Percentiles rank a stretch among this genome's conserved stretches.
These are phyloP conservation scores for Colletotrichum sansevieriae DNA, from an alignment of 2,329 filamentous ascomycete species.

Conservation along the genomic window DNA sequence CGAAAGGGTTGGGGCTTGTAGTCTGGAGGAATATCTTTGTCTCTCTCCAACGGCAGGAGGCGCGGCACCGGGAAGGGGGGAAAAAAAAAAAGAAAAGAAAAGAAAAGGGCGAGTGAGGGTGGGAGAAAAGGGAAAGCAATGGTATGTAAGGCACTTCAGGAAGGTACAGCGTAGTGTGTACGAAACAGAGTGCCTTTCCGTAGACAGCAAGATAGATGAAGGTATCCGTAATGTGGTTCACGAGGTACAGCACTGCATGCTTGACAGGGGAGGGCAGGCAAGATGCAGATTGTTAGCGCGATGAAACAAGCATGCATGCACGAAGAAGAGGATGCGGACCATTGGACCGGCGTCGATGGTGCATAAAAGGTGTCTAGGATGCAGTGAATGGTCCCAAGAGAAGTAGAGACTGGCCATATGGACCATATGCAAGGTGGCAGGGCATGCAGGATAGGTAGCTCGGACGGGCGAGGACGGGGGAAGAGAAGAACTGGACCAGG, in stretches of 20 bases:
- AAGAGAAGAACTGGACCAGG: too few relatives aligned
- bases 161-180: constrained; percentile 14
- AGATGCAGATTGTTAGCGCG: constrained; percentile 28
- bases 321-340: constrained; percentile 25
- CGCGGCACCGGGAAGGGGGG: not conserved
- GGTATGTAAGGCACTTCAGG: constrained; percentile 32
- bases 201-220: not conserved
- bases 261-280: constrained; percentile 9
- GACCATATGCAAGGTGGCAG: not conserved
- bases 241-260: constrained; percentile 21
- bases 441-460: not conserved
- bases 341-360: constrained; percentile 37
- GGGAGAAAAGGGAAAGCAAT: constrained; percentile 37
- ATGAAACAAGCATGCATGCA: constrained; percentile 40
- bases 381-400: constrained; percentile 10
- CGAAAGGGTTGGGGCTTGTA: constrained; percentile 10
- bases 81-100: not conserved
- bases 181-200: not conserved
- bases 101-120: constrained; percentile 16
- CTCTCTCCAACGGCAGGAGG: constrained; percentile 24
- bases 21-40: constrained; percentile 19
- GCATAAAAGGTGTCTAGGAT: constrained; percentile 24
- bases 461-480: too few relatives aligned
- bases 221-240: constrained; percentile 10
- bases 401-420: not conserved